Evolutionary conservation across 2,329 filamentous ascomycete species (phyloP), one percentile per base, ranked within the genome.

Genomic region (Verticillium klebahnii): DNA sequence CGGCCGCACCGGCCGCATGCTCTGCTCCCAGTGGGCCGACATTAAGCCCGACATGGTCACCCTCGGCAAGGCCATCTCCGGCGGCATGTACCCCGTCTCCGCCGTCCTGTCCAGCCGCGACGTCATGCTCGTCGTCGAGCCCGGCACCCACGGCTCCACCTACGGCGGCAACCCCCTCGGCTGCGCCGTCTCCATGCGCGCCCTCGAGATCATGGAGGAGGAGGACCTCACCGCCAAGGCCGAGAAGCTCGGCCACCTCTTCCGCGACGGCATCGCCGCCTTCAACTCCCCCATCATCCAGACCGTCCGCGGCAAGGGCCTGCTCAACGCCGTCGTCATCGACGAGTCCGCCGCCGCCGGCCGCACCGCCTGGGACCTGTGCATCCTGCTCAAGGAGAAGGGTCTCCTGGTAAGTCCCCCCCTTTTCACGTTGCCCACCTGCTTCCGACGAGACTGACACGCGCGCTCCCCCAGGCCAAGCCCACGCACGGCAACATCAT

Each of bases 401-500:
- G 95, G 95, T 63, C 80, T 99, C 61, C 76, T 99, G 84, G 92
- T 96, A 83, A 79, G 89, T 80, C 6, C 6, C 15, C 9, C 8
- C 19, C 40, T 23, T 23, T 23, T n/a, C 8, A 6, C 17, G 5
- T 3, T n/a, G n/a, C 15, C 1, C 7, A 5, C 17, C 39, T 45
- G n/a, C n/a, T 19, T 39, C 17, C 8, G 17, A 45, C 15, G 8
- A 45, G 15, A 11, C 45, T 50, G 23, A 50, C 45, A 50, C 45
- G 23, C 45, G 23, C 12, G n/a, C 29, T 29, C 4, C 9, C 5
- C 8, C 74, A 96, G 92, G 95, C 95, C 70, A 99, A 99, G 85
- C 95, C 95, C 34, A 99, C 95, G 7, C 95, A 99, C 77, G 89
- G 96, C 72, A 97, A 98, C 78, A 98, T 99, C 75, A 99, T 99